Conservation (phyloP, 345 rosid species). For the Sapria himalayana region DNA sequence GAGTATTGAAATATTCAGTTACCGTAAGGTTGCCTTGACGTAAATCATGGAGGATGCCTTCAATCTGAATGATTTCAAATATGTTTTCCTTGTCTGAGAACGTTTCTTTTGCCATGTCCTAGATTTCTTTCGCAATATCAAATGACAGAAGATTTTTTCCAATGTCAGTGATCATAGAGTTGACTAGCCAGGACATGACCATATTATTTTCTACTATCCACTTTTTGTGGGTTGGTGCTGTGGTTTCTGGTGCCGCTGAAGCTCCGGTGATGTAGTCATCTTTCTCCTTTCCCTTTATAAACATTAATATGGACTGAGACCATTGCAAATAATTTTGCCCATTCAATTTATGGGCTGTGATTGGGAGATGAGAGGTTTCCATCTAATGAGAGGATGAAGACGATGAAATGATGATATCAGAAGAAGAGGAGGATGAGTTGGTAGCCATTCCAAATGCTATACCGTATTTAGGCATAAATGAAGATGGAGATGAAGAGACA, state of each 20-base stretch:
- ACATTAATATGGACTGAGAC: not conserved
- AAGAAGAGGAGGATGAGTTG: not conserved
- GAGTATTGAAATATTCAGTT: not conserved
- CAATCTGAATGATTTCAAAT: not conserved
- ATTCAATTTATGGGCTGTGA: not conserved
- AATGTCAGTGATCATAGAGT: no score
- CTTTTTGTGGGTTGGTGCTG: no score
- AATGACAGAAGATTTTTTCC: not conserved
- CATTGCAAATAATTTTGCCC: not conserved
- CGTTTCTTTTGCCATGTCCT: not conserved
- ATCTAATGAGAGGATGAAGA: not conserved
- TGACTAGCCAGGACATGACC: no score
- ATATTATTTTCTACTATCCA: no score
- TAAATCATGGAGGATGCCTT: not conserved
- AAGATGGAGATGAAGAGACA: no score
- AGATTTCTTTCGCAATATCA: not conserved
- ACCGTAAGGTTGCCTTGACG: not conserved
- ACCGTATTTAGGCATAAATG: no score
- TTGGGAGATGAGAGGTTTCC: not conserved
- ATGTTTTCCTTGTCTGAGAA: not conserved
- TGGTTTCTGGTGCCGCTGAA: not conserved
- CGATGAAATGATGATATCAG: not conserved
- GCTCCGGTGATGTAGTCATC: not conserved
- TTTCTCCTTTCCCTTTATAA: not conserved
- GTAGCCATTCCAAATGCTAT: not conserved